Evolutionary conservation across 192 early-diverging fungal genomes (phyloP), one percentile per base, ranked within the genome.

Genomic region (Backusella circina): DNA sequence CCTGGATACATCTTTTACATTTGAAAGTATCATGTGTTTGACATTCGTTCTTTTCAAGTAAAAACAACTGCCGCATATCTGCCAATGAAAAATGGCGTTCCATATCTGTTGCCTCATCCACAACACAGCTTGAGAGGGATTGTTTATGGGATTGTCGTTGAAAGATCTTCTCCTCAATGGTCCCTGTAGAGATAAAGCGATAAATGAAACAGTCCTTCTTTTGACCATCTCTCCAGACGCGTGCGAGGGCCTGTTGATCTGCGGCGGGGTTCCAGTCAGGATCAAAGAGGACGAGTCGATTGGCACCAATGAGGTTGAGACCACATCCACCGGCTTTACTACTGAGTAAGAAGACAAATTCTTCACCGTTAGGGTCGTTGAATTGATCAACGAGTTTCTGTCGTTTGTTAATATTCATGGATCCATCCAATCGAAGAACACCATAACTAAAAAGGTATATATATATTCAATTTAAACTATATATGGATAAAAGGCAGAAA

Each of bases 261-360:
- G 97, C 93, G 5, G 98, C 98, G 0, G 98, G 97, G 79, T 99
- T 99, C 94, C 94, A 96, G 79, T 96, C 90, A 35, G 65, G 33
- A 35, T 67, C 65, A 67, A 67, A 67, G 95, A 6, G 96, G 2
- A 99, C 90, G 23, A 99, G 88, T 21, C 98, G 85, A 80, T 99
- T 99, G 21, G 98, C 98, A 5, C 98, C 98, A 70, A 99, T 96
- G 82, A 98, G 84, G 74, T 99, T 99, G 64, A 99, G 87, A 0
- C 98, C 98, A 82, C 97, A 99, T 38, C 98, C 98, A 69, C 98
- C 98, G 1, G 98, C 97, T 82, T 99, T 99, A 77, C 95, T 96
- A 76, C 94, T 96, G 0, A 99, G 79, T 68, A 99, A 81, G 74
- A 99, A 99, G 2, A 99, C 89, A 86, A 99, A 99, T 65, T 97